A percentile compares a stretch with the other conserved stretches of the same genome.
Evolutionary conservation across 306 rosid species (phyloP).

Genomic region (Sophora flavescens): DNA sequence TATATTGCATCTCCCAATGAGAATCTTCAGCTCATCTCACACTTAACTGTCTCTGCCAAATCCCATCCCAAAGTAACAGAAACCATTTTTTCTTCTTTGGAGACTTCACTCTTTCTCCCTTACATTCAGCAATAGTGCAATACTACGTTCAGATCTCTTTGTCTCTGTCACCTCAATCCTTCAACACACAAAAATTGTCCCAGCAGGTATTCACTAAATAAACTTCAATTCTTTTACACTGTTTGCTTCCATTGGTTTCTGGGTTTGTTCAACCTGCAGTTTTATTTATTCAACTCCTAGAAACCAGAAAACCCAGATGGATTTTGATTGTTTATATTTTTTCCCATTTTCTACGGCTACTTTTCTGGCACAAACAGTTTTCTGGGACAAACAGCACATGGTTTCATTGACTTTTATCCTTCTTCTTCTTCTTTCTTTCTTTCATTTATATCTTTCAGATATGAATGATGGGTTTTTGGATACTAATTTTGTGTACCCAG

Average conservation of each 20-base stretch:
- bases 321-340: constrained; percentile 7
- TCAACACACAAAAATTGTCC: background rate
- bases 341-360: background rate
- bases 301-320: constrained; percentile 31
- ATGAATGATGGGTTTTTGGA: constrained; percentile 4
- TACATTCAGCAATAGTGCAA: no score
- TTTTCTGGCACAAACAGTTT: constrained; percentile 22
- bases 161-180: constrained; percentile 5
- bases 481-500: constrained; percentile 1
- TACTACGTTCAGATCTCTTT: constrained; percentile 12
- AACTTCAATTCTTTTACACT: background rate
- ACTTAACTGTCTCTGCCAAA: background rate
- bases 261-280: background rate
- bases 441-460: background rate
- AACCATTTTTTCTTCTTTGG: background rate
- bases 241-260: constrained; percentile 29
- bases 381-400: constrained; percentile 30
- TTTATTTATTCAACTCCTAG: background rate
- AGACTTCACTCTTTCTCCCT: background rate
- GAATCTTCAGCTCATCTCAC: background rate
- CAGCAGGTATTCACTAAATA: background rate
- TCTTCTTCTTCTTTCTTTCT: no score
- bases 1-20: background rate
- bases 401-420: constrained; percentile 40
- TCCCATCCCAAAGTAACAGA: background rate